Evolutionary conservation across 495 filamentous ascomycete species (phyloP), one percentile per base, ranked within the genome.

Genomic region (Lophiostoma macrostomum): DNA sequence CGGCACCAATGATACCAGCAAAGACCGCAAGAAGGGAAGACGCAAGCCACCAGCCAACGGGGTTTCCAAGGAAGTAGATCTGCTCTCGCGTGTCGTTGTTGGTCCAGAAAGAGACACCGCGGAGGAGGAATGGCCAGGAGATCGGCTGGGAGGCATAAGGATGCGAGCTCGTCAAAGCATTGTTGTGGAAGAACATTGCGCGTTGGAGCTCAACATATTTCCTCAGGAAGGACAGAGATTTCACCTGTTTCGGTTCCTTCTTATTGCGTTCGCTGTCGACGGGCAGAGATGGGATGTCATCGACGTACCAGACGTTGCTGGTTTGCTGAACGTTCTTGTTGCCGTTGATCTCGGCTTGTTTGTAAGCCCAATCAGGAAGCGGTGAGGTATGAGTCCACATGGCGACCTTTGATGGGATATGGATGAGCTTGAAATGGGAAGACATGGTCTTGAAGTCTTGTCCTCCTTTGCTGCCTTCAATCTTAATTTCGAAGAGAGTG

Each of bases 111-210:
- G 90, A 95, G 53, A 98, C 94, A 64, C 93, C 93, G 11, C 94
- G 84, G 30, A 98, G 76, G 56, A 98, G 77, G 81, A 97, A 96
- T 0, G 93, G 93, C 93, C 93, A 98, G 63, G 93, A 86, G 73
- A 91, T 88, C n/a, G 93, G 93, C 64, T 88, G 84, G 57, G 86
- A 93, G 22, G 93, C 83, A 64, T 98, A 98, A 1, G 93, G 93
- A 68, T 98, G 93, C 64, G 88, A 94, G 72, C 87, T 91, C 29
- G 93, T 98, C 67, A 98, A 73, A 56, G 93, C 91, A 70, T 91
- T 97, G 77, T 98, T 98, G 75, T 98, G 93, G 80, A 81, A 91
- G 80, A 98, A 98, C 87, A 98, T 98, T 42, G 93, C 90, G 31
- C 93, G 83, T 68, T 98, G 93, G 48, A 98, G 79, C 74, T 98